Percentiles rank a stretch among this genome's conserved stretches.
Evolutionary conservation across 768 basidiomycete genomes (phyloP).

Genomic region (Leccinellum luteum): DNA sequence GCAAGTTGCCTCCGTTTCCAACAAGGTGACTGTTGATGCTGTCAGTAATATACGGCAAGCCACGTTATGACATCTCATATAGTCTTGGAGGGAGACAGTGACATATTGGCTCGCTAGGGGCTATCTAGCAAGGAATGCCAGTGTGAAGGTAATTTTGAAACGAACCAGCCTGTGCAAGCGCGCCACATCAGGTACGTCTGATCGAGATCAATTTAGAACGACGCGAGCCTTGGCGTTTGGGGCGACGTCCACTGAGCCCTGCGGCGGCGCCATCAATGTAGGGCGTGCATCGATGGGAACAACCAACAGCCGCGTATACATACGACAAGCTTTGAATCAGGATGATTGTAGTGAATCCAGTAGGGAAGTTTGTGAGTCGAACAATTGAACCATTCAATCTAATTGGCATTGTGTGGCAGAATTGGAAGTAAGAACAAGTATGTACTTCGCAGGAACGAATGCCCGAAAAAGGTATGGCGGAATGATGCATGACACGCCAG

Average conservation of each 20-base stretch:
- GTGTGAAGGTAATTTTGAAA: constrained; percentile 6
- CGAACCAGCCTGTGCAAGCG: constrained; percentile 10
- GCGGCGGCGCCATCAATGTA: background rate
- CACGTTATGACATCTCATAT: background rate
- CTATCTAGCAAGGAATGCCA: background rate
- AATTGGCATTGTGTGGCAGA: background rate
- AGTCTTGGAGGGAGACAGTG: background rate
- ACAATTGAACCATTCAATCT: background rate
- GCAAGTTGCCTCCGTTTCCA: constrained; percentile 7
- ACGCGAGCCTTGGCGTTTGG: constrained; percentile 3
- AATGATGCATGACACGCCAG: background rate
- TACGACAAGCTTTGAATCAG: background rate
- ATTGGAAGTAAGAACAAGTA: background rate
- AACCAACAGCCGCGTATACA: background rate
- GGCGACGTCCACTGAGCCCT: background rate
- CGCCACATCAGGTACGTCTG: constrained; percentile 15
- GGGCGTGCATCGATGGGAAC: background rate
- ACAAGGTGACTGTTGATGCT: constrained; percentile 1
- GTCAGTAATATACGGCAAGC: constrained; percentile 2
- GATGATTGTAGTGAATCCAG: background rate
- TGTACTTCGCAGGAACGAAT: background rate
- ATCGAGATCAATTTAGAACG: constrained; percentile 4
- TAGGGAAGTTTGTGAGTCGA: background rate
- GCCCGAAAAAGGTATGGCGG: constrained; percentile 2
- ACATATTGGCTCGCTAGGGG: background rate